Conservation (phyloP, 2,329 filamentous ascomycete species). For the Colletotrichum viniferum region DNA sequence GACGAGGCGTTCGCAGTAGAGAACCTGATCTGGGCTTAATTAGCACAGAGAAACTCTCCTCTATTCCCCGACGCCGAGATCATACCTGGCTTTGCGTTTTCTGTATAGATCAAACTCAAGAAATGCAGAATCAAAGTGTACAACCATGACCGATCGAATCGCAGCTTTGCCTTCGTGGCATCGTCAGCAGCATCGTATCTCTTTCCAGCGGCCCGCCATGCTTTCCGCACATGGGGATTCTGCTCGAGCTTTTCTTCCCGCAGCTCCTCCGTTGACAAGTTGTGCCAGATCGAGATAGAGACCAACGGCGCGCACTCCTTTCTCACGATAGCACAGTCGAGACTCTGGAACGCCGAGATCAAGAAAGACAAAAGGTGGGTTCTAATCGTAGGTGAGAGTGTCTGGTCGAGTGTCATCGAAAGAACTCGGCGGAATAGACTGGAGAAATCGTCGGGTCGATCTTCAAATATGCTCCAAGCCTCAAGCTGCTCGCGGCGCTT, state of each 20-base stretch:
- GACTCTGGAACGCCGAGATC: conserved; percentile 89
- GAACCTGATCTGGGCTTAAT: conserved; percentile 60
- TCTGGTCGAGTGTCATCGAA: conserved; percentile 80
- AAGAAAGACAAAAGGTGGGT: conserved; percentile 89
- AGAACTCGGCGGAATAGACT: conserved; percentile 87
- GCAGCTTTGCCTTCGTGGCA: conserved; percentile 74
- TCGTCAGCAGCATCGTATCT: conserved; percentile 89
- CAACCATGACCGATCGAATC: conserved; percentile 94
- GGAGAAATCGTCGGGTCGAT: conserved; percentile 82
- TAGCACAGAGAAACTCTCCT: conserved; percentile 25
- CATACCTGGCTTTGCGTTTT: conserved; percentile 51
- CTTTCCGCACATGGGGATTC: conserved; percentile 77
- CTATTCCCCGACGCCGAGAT: not conserved
- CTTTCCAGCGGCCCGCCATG: conserved; percentile 87
- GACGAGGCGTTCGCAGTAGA: conserved; percentile 91
- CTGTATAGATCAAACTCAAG: conserved; percentile 71
- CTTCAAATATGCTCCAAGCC: conserved; percentile 86
- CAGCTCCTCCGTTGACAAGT: conserved; percentile 77
- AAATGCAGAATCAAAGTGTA: conserved; percentile 88
- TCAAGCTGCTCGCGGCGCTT: conserved; percentile 87
- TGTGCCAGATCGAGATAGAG: conserved; percentile 95
- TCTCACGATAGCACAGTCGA: conserved; percentile 86
- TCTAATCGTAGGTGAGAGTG: conserved; percentile 69
- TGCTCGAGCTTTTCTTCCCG: conserved; percentile 77
- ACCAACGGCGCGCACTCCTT: conserved; percentile 97